Evolutionary conservation across 2,329 filamentous ascomycete species (phyloP), one percentile per base, ranked within the genome.

Genomic region (Botryotinia calthae): DNA sequence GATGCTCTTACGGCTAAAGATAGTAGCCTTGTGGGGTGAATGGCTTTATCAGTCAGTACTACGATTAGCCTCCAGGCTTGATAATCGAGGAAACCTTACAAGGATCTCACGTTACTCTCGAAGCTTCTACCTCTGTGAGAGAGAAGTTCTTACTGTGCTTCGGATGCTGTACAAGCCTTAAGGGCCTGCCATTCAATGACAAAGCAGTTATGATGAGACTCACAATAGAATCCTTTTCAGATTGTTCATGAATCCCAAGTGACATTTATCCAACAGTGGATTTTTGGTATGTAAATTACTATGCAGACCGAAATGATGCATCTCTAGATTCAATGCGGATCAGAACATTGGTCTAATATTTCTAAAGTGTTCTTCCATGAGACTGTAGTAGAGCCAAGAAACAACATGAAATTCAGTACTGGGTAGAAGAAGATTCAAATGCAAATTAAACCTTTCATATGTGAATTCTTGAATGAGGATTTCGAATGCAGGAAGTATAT

Each of bases 1-100:
- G 48, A 66, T 46, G 59, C 28, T 58, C 58, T 66, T 34, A 10
- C 46, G 63, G 63, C 54, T 51, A n/a, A 31, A 54, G 72, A 72
- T 70, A 65, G 71, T 73, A 74, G 71, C 73, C 73, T 74, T 66
- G 73, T 74, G 42, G 61, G 31, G 61, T 51, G 48, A 48, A 22
- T 28, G 46, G 66, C 67, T 73, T 73, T 73, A 72, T 73, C 73
- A 66, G 48, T 72, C 68, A 58, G 70, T 56, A 58, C 46, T 62
- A 25, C 54, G 51, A 71, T 64, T 68, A 51, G 46, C 71, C 71
- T 74, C 46, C 63, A 51, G 37, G 73, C 71, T 74, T 74, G 64
- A 72, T 73, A 74, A 74, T 73, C 71, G 58, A 63, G 37, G 31
- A n/a, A 54, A 14, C 5, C 48, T 54, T 61, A 25, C 66, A 65